Evolutionary conservation across 805 yeast genomes (phyloP).

Genomic region (Kuraishia cidri): DNA sequence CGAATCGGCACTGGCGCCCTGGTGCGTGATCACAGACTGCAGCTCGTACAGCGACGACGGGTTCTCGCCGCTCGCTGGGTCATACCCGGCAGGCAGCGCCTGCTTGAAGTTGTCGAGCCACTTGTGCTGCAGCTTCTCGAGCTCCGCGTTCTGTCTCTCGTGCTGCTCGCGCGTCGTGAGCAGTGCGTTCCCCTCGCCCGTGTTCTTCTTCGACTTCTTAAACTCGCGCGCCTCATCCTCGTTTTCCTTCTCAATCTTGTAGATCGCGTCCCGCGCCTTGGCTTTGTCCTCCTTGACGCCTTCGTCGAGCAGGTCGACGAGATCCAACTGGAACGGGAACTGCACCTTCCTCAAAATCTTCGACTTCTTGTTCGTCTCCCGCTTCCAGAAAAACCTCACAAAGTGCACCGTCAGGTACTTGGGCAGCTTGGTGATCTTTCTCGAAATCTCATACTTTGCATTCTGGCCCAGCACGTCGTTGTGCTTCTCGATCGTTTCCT

Average conservation of each 20-base stretch:
- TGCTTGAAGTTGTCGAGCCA: constrained; percentile 36
- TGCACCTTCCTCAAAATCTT: constrained; percentile 91
- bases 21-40: constrained; percentile 80
- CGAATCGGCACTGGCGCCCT: constrained; percentile 92
- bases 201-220: constrained; percentile 44
- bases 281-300: constrained; percentile 59
- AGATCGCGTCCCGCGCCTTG: constrained; percentile 66
- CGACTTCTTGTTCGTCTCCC: constrained; percentile 83
- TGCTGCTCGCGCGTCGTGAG: constrained; percentile 45
- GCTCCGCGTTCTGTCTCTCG: constrained; percentile 43
- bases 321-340: constrained; percentile 89
- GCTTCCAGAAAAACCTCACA: constrained; percentile 93
- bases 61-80: constrained; percentile 58
- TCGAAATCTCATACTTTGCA: constrained; percentile 56
- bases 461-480: constrained; percentile 62
- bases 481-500: constrained; percentile 70
- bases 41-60: constrained; percentile 85
- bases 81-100: constrained; percentile 37
- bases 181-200: constrained; percentile 12
- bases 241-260: constrained; percentile 67
- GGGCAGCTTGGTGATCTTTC: constrained; percentile 71
- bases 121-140: constrained; percentile 35
- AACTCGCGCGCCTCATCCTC: constrained; percentile 66
- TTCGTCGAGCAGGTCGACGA: constrained; percentile 80
- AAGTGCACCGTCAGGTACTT: constrained; percentile 83